A percentile compares a stretch with the other conserved stretches of the same genome.
phyloP scores from a whole-genome alignment of 495 filamentous ascomycete species.

The Podospora pseudocomata region DNA sequence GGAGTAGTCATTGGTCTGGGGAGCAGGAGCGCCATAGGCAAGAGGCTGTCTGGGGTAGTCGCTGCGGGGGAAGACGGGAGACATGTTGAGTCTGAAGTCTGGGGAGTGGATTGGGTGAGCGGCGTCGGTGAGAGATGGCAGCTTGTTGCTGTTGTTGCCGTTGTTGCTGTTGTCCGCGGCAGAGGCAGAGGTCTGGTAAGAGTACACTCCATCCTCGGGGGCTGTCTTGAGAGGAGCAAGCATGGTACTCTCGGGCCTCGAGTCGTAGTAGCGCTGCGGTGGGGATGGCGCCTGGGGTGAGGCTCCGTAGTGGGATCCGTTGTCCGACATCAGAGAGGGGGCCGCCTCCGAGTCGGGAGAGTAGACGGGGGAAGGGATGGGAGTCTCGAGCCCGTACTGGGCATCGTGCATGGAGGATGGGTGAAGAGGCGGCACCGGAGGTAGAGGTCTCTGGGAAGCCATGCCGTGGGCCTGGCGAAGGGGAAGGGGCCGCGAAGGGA shows the following conservation, averaged over 20 bases:
- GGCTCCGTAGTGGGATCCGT: slow-evolving; percentile 21
- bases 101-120: background rate
- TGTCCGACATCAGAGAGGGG: slow-evolving; percentile 30
- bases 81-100: background rate
- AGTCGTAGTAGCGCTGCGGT: slow-evolving; percentile 1
- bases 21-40: background rate
- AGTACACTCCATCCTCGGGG: background rate
- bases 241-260: background rate
- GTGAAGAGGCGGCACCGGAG: slow-evolving; percentile 19
- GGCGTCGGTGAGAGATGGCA: slow-evolving; percentile 1
- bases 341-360: slow-evolving; percentile 27
- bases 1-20: background rate
- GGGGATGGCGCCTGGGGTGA: background rate
- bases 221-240: background rate
- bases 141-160: background rate
- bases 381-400: slow-evolving; percentile 16
- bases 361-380: slow-evolving; percentile 24
- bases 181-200: slow-evolving; percentile 1
- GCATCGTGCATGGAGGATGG: slow-evolving; percentile 23
- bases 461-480: background rate
- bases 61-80: background rate
- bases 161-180: background rate
- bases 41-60: background rate
- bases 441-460: slow-evolving; percentile 7
- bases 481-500: background rate